Conservation (phyloP, 768 basidiomycete genomes). For the Russula abietina region DNA sequence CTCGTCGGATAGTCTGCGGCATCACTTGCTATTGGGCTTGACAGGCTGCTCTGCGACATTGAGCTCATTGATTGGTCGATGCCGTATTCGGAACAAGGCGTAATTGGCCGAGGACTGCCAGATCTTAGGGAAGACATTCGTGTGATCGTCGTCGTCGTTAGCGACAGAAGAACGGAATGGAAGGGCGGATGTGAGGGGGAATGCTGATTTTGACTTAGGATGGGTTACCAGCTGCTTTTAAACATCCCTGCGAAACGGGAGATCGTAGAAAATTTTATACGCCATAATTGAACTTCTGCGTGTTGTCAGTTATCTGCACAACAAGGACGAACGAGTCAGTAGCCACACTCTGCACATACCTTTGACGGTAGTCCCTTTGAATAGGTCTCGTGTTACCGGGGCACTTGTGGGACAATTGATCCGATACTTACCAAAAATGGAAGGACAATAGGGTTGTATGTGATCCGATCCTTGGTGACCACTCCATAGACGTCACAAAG, state of each 20-base stretch:
- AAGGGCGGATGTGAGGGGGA: background rate
- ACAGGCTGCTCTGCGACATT: background rate
- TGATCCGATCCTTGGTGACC: background rate
- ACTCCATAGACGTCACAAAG: background rate
- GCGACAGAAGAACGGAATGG: background rate
- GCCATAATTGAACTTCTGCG: background rate
- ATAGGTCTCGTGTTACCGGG: background rate
- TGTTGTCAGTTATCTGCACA: background rate
- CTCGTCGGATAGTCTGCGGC: background rate
- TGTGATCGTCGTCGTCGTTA: background rate
- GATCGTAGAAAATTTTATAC: background rate
- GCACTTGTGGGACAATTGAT: background rate
- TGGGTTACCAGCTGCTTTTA: background rate
- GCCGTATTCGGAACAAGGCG: background rate
- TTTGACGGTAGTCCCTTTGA: conserved; percentile 21
- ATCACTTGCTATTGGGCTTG: background rate
- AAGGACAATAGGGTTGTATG: conserved; percentile 12
- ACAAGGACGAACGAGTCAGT: conserved; percentile 15
- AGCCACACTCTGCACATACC: conserved; percentile 3
- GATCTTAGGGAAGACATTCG: background rate
- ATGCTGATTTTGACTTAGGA: no score
- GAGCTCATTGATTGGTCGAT: background rate
- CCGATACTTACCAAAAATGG: conserved; percentile 1
- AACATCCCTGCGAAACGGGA: background rate
- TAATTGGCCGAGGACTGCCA: background rate